Percentiles rank a stretch among this genome's conserved stretches.
Conservation (phyloP, 2,329 filamentous ascomycete species). For the Aspergillus sp. region DNA sequence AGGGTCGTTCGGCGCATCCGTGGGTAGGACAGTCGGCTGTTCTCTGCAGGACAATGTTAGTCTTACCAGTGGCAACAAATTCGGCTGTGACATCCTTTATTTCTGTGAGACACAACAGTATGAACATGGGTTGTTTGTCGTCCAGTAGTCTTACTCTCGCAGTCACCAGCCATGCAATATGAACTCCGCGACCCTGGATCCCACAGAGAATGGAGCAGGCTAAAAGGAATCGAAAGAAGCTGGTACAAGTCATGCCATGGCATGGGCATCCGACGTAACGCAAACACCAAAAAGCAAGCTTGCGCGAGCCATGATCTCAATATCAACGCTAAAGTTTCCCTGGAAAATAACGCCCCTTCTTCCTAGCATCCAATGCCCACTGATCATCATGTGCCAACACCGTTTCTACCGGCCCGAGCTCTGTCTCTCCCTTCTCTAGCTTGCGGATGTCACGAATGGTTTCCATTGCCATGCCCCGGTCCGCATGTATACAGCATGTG, state of each 20-base stretch:
- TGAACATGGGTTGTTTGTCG: no score
- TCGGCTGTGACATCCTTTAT: no score
- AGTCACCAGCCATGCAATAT: no score
- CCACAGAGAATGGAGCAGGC: no score
- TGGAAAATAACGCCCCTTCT: not conserved
- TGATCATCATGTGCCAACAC: constrained; percentile 32
- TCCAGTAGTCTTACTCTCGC: no score
- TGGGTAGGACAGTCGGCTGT: no score
- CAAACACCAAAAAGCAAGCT: not conserved
- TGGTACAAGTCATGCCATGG: not conserved
- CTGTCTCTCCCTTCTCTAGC: not conserved
- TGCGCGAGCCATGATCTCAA: not conserved
- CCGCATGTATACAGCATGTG: constrained; percentile 28
- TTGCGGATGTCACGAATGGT: constrained; percentile 23
- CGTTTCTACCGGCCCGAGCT: constrained; percentile 21
- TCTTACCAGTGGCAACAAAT: no score
- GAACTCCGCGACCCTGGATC: no score
- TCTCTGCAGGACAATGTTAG: no score
- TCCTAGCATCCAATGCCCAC: constrained; percentile 14
- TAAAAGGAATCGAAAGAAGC: no score
- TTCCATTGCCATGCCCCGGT: constrained; percentile 21
- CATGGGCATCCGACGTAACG: not conserved
- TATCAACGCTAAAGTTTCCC: not conserved
- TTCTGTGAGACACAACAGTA: no score
- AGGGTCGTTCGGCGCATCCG: no score